Base-by-base conservation (phyloP, 75 land plant species). In the Adiantum capillusveneris region DNA sequence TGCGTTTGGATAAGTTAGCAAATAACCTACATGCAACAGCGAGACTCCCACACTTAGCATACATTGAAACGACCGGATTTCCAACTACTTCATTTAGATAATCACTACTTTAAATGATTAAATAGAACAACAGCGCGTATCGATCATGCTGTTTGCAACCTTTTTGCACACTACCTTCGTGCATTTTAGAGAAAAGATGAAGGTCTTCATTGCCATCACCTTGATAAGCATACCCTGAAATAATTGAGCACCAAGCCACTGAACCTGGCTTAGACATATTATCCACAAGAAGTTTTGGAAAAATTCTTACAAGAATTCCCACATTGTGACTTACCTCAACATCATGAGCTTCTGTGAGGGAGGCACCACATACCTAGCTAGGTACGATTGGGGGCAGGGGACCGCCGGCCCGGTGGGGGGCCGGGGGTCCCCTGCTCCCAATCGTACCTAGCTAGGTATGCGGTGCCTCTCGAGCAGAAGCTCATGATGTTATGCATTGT, bases 231-330 rank as follows among this genome's bases (percentile, higher is more conserved):
- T 59, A 64, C 6, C 39, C 74, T 6, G 68, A 31, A 11, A 65
- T 71, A 41, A 71, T 71, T 0, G 74, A 26, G 41, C 55, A 64
- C 75, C 75, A 72, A 43, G 70, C 53, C n/a, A 72, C 64, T 9
- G 42, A 36, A 60, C 66, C 44, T 50, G 46, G 70, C 12, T 12
- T 19, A 0, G 70, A 58, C 71, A 72, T 59, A n/a, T n/a, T n/a
- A n/a, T n/a, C n/a, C n/a, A n/a, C n/a, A n/a, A n/a, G n/a, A n/a
- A n/a, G n/a, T n/a, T n/a, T n/a, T n/a, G n/a, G n/a, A n/a, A n/a
- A n/a, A n/a, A n/a, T n/a, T n/a, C n/a, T n/a, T n/a, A n/a, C n/a
- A n/a, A n/a, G n/a, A n/a, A n/a, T n/a, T n/a, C n/a, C n/a, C n/a
- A n/a, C n/a, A n/a, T n/a, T n/a, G n/a, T n/a, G n/a, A n/a, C n/a